Conservation (phyloP, 2,329 filamentous ascomycete genomes). For the Aspergillus neoniger region DNA sequence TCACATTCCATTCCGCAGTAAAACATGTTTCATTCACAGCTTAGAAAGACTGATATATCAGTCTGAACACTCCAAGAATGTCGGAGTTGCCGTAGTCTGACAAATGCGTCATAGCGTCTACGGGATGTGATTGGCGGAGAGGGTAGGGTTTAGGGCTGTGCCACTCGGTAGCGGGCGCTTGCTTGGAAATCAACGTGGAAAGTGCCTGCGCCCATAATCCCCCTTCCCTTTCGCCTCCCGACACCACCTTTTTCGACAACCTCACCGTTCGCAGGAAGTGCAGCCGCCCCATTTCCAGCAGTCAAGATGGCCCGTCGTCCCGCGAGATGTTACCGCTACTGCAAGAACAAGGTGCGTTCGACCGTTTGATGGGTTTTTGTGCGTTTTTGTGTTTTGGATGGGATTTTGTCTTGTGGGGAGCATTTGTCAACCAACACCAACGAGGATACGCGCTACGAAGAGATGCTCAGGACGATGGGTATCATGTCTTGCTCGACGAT, state of each 20-base stretch:
- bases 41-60: background rate
- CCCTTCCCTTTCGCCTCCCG: conserved; percentile 36
- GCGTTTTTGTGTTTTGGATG: conserved; percentile 32
- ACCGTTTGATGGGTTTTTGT: conserved; percentile 23
- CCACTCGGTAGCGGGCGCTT: conserved; percentile 42
- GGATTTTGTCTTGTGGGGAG: conserved; percentile 36
- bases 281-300: conserved; percentile 51
- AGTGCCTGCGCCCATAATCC: conserved; percentile 31
- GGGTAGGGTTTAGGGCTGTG: conserved; percentile 47
- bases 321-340: conserved; percentile 99
- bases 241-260: conserved; percentile 40
- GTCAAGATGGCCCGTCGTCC: conserved; percentile 99
- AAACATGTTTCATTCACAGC: background rate
- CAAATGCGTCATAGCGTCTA: conserved; percentile 24
- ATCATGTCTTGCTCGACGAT: background rate
- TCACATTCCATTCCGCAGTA: background rate
- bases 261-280: conserved; percentile 51
- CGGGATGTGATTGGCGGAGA: conserved; percentile 29
- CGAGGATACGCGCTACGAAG: conserved; percentile 2
- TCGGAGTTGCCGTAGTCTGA: conserved; percentile 17
- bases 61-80: conserved; percentile 7
- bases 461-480: conserved; percentile 6
- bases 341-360: conserved; percentile 97
- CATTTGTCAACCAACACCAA: background rate
- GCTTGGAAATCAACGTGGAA: conserved; percentile 47